Evolutionary conservation across 1,139 yeast genomes (phyloP).

Genomic region (Geotrichum carabidarum): DNA sequence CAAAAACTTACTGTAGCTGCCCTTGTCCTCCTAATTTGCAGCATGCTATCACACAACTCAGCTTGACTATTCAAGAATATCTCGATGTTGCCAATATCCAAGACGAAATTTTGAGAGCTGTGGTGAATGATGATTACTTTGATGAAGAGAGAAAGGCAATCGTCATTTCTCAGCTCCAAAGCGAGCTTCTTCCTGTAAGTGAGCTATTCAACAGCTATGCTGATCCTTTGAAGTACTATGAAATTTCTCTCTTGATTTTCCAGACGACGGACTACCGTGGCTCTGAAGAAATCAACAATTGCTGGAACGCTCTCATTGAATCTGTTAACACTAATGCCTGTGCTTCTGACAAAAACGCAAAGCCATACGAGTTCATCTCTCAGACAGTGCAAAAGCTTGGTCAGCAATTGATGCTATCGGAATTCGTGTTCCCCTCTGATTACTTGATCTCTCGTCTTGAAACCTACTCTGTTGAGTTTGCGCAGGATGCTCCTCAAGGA

Average conservation of each 20-base stretch:
- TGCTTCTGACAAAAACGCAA: constrained; percentile 32
- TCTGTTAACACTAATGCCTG: constrained; percentile 28
- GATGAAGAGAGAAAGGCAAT: constrained; percentile 42
- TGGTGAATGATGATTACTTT: constrained; percentile 57
- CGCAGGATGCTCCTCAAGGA: constrained; percentile 47
- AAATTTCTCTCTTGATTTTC: constrained; percentile 70
- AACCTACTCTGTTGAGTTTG: constrained; percentile 36
- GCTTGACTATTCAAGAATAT: constrained; percentile 67
- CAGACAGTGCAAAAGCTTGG: constrained; percentile 47
- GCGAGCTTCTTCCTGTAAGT: constrained; percentile 61
- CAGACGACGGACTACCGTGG: constrained; percentile 63
- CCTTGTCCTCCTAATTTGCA: constrained; percentile 72
- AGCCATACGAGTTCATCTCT: constrained; percentile 36
- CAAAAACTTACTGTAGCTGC: constrained; percentile 88
- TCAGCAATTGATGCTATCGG: constrained; percentile 49
- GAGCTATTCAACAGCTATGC: constrained; percentile 82
- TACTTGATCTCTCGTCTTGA: constrained; percentile 57
- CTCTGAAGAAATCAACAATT: constrained; percentile 36
- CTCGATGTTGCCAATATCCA: constrained; percentile 87
- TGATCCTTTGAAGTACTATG: constrained; percentile 83
- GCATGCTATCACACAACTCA: constrained; percentile 54
- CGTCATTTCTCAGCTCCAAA: constrained; percentile 54
- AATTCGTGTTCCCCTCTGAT: constrained; percentile 75
- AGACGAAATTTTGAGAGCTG: constrained; percentile 64
- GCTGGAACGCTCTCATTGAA: constrained; percentile 38